phyloP scores from a whole-genome alignment of 345 rosid genomes.

The Theobroma cacao region DNA sequence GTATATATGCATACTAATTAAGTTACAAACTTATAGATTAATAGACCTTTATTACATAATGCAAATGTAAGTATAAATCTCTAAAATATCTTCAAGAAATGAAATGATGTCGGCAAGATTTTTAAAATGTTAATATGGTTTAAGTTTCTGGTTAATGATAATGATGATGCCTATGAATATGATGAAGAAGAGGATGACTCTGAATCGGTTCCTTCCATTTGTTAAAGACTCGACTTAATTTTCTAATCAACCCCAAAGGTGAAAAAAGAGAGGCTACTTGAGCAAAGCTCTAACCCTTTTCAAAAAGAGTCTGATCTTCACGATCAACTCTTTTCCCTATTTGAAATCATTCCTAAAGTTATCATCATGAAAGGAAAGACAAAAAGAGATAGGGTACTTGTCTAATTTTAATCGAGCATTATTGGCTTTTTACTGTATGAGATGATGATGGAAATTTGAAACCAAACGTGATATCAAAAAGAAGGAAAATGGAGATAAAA shows the following conservation, averaged over 20 bases:
- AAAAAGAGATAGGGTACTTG: not conserved
- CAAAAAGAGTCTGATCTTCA: not conserved
- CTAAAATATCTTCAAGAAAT: not conserved
- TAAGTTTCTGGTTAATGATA: not conserved
- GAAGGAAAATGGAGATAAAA: not conserved
- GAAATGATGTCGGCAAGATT: not conserved
- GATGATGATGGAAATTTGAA: not conserved
- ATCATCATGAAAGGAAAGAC: not conserved
- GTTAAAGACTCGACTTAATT: not conserved
- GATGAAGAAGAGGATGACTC: not conserved
- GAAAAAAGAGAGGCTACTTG: too few species aligned
- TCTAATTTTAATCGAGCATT: not conserved
- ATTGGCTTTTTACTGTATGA: conserved; percentile 5
- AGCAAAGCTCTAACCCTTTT: not conserved
- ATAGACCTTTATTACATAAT: too few species aligned
- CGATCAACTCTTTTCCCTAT: not conserved
- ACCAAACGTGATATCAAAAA: not conserved
- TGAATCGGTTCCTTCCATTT: not conserved
- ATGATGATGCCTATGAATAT: not conserved
- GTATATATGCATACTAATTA: too few species aligned
- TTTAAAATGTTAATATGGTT: not conserved
- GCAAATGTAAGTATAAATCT: too few species aligned
- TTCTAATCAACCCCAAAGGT: too few species aligned
- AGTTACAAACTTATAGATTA: too few species aligned
- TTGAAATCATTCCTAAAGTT: not conserved